Conservation (phyloP, 305 asterid genomes). For the Ilex paraguariensis region DNA sequence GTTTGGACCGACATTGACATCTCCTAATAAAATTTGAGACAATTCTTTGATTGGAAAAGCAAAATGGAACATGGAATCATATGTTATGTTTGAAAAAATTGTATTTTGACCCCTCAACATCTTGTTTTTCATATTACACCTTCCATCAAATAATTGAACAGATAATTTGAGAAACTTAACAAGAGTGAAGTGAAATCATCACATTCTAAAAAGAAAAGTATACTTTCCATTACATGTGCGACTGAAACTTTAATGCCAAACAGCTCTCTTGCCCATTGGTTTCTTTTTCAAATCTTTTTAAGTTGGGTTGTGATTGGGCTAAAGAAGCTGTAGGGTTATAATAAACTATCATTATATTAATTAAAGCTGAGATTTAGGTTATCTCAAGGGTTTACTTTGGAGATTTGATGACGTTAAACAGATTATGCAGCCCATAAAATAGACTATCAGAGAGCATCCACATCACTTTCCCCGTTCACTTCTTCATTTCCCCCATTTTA, state of each 20-base stretch:
- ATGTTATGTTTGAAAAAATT: too few relatives aligned
- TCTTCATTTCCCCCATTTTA: too few relatives aligned
- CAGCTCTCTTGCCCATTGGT: too few relatives aligned
- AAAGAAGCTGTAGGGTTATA: too few relatives aligned
- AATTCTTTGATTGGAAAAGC: background rate
- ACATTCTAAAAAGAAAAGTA: too few relatives aligned
- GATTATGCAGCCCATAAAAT: background rate
- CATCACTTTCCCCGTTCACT: background rate
- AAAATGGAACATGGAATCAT: background rate
- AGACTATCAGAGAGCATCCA: background rate
- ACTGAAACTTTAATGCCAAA: background rate
- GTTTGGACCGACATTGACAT: background rate
- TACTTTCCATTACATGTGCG: background rate
- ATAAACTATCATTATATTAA: background rate
- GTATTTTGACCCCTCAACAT: too few relatives aligned
- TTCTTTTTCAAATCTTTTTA: too few relatives aligned
- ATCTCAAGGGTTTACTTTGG: slow-evolving; percentile 8
- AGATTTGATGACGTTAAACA: slow-evolving; percentile 8
- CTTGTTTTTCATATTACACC: too few relatives aligned
- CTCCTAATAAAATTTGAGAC: background rate
- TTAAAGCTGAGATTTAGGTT: slow-evolving; percentile 2
- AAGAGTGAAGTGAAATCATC: too few relatives aligned
- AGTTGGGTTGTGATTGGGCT: too few relatives aligned
- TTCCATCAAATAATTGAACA: too few relatives aligned
- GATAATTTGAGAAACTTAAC: too few relatives aligned